Evolutionary conservation across 331 rosid species (phyloP), one percentile per base, ranked within the genome.

Genomic region (Acacia concinna): DNA sequence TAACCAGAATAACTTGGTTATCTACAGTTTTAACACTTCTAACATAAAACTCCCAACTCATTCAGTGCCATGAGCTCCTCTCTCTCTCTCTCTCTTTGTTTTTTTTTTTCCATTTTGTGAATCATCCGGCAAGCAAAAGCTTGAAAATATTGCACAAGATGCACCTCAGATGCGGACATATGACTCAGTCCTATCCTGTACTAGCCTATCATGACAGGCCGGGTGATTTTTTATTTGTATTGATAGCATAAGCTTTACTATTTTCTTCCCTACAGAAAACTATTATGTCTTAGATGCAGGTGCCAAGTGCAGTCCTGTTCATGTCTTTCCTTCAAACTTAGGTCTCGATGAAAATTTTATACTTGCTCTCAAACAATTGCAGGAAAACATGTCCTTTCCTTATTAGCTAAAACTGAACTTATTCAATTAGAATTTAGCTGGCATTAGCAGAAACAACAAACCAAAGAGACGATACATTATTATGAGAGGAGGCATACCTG

Each of bases 401-500:
- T 4, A 4, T 25, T 10, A 59, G 30, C 64, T 59, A 31, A 32
- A 43, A 13, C 28, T 56, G 0, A 57, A 38, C 27, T 34, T 52
- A 1, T 20, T 15, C 17, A 37, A 40, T 31, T 30, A 1, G 49
- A 51, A 21, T 32, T 32, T n/a, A 65, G 73, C 27, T 12, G 10
- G 13, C 47, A 37, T 37, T 20, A 66, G 47, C 47, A 34, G 23
- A 52, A 38, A 38, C 20, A 27, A 56, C 57, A 78, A 69, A 43
- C 20, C 47, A 37, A 67, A 67, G 4, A 46, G 40, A 46, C 25
- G 23, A 71, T 14, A 75, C 30, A 28, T 35, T 38, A 83, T 23
- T 17, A 68, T 27, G 59, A 51, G 73, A 83, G 25, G 63, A 75
- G 70, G 60, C 75, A 77, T 87, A 95, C 99, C 97, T 90, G 88